Percentiles rank a stretch among this genome's conserved stretches.
phyloP scores from a whole-genome alignment of 495 filamentous ascomycete genomes.

The Xylaria venustula region DNA sequence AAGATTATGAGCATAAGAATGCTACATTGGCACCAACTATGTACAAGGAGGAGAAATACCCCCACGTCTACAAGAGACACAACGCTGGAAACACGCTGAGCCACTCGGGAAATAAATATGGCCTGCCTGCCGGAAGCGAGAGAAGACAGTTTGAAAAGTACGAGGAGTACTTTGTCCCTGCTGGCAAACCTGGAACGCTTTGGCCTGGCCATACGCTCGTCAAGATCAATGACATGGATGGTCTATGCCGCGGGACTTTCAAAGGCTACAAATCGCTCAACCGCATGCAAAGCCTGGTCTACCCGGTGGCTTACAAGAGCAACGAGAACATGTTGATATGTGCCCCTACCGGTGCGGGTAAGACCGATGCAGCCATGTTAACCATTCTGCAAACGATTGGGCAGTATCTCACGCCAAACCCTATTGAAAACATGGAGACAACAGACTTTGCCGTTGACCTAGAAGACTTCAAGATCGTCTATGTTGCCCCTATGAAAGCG shows the following conservation, averaged over 20 bases:
- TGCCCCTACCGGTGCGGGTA: slow-evolving; percentile 96
- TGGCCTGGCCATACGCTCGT: slow-evolving; percentile 70
- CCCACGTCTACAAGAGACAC: slow-evolving; percentile 86
- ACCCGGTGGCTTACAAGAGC: slow-evolving; percentile 91
- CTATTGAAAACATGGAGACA: slow-evolving; percentile 67
- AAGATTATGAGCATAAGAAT: slow-evolving; percentile 81
- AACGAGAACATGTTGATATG: slow-evolving; percentile 99
- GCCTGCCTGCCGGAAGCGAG: slow-evolving; percentile 64
- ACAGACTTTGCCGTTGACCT: slow-evolving; percentile 73
- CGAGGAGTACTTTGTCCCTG: slow-evolving; percentile 84
- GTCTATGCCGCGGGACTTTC: slow-evolving; percentile 86
- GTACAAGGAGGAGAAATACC: slow-evolving; percentile 69
- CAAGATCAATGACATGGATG: slow-evolving; percentile 79
- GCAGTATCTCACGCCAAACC: slow-evolving; percentile 79
- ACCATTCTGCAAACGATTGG: slow-evolving; percentile 85
- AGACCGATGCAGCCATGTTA: slow-evolving; percentile 98
- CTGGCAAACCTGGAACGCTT: slow-evolving; percentile 72
- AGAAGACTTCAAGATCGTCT: slow-evolving; percentile 96
- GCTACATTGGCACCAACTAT: slow-evolving; percentile 60
- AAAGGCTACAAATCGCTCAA: slow-evolving; percentile 91
- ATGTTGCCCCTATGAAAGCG: slow-evolving; percentile 98
- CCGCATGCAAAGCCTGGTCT: slow-evolving; percentile 96
- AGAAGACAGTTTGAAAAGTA: slow-evolving; percentile 62
- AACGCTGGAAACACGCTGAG: slow-evolving; percentile 80
- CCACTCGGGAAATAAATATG: slow-evolving; percentile 72